phyloP scores from a whole-genome alignment of 192 early-diverging fungal genomes.

The Backusella parvicylindrica region DNA sequence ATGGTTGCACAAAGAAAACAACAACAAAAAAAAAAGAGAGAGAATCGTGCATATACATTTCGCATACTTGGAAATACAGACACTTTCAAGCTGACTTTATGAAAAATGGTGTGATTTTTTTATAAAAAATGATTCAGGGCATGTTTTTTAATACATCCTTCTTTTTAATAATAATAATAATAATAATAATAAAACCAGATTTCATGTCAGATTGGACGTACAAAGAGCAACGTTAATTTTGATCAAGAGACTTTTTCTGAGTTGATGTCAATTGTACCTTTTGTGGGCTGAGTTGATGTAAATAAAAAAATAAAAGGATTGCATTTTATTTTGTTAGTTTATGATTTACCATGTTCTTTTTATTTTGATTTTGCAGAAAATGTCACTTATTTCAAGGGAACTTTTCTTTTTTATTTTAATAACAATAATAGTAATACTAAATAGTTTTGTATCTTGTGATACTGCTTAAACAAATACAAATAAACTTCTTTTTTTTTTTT shows the following conservation, averaged over 20 bases:
- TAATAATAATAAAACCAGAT: neutral
- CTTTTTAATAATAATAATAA: neutral
- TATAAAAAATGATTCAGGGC: neutral
- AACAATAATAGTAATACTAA: neutral
- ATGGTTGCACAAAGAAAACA: neutral
- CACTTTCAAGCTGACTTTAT: neutral
- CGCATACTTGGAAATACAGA: neutral
- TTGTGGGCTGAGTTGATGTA: neutral
- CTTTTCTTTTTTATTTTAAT: neutral
- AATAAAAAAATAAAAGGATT: neutral
- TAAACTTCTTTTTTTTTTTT: neutral
- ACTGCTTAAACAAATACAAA: neutral
- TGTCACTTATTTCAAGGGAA: neutral
- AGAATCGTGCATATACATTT: slow-evolving; percentile 3
- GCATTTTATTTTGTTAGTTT: neutral
- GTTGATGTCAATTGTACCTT: neutral
- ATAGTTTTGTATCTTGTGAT: neutral
- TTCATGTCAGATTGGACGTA: neutral
- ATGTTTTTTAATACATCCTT: neutral
- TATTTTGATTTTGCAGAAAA: neutral
- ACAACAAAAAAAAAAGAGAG: neutral
- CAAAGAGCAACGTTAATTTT: neutral
- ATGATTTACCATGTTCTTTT: slow-evolving; percentile 6
- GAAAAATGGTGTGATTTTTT: neutral
- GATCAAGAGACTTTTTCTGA: neutral